phyloP scores from a whole-genome alignment of 192 early-diverging fungal genomes.

The Linnemannia exigua region DNA sequence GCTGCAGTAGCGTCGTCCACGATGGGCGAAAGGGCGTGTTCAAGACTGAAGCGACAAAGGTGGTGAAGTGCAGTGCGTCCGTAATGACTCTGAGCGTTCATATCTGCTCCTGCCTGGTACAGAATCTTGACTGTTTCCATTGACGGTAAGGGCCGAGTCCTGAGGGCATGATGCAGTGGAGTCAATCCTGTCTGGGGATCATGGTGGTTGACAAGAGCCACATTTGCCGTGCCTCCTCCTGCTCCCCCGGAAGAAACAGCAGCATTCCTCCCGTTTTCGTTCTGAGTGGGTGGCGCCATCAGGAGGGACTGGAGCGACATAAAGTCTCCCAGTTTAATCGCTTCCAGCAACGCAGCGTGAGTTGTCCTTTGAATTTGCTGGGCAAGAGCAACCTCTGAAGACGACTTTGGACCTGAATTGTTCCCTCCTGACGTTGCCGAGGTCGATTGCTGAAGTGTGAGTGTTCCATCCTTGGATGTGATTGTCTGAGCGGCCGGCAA shows the following conservation, averaged over 20 bases:
- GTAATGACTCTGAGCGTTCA: constrained; percentile 67
- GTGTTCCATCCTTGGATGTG: constrained; percentile 7
- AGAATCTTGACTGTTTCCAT: constrained; percentile 66
- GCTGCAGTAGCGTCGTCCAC: constrained; percentile 15
- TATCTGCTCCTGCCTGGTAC: constrained; percentile 66
- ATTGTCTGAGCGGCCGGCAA: constrained; percentile 45
- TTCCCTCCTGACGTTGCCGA: not conserved
- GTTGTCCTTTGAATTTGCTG: constrained; percentile 55
- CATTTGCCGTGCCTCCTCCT: constrained; percentile 11
- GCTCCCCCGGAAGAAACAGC: not conserved
- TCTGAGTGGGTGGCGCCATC: constrained; percentile 52
- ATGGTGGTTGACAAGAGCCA: constrained; percentile 58
- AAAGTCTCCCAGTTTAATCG: constrained; percentile 72
- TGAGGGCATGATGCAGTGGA: constrained; percentile 71
- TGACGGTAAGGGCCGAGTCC: constrained; percentile 67
- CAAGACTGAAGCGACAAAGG: constrained; percentile 61
- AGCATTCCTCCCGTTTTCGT: constrained; percentile 4
- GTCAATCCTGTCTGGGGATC: constrained; percentile 73
- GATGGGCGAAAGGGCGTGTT: constrained; percentile 42
- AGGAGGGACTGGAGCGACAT: constrained; percentile 65
- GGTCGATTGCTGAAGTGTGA: constrained; percentile 17
- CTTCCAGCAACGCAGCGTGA: constrained; percentile 65
- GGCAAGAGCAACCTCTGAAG: constrained; percentile 16
- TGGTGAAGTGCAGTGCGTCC: constrained; percentile 68
- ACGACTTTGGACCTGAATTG: constrained; percentile 13